These are phyloP conservation scores for Kwoniella sp. DNA, from an alignment of 768 basidiomycete genomes.

Conservation along the genomic window DNA sequence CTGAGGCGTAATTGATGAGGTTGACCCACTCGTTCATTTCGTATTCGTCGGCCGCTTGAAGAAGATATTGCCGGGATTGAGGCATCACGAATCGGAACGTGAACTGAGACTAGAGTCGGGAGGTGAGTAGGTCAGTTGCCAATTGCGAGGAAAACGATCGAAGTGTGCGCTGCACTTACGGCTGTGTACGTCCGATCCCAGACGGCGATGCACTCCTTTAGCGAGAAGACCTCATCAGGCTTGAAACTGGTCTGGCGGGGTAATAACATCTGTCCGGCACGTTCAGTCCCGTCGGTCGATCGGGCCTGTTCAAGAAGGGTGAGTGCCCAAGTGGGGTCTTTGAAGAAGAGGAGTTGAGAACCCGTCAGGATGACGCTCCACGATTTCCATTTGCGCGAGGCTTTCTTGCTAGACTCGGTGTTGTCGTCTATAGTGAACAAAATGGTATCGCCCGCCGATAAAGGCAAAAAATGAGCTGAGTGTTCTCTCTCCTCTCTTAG, in stretches of 20 bases:
- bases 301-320: conserved; percentile 46
- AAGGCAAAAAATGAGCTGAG: background rate
- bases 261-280: conserved; percentile 41
- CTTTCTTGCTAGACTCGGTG: conserved; percentile 73
- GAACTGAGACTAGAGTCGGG: conserved; percentile 63
- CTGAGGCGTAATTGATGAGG: conserved; percentile 87
- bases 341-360: conserved; percentile 87
- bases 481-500: background rate
- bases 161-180: too few species aligned
- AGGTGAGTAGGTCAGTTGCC: too few species aligned
- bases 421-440: conserved; percentile 61
- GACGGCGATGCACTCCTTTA: conserved; percentile 77
- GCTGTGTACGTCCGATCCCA: conserved; percentile 75
- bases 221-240: conserved; percentile 82
- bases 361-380: conserved; percentile 84
- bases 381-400: conserved; percentile 82
- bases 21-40: conserved; percentile 90
- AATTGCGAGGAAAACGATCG: too few species aligned
- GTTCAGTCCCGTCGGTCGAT: conserved; percentile 2
- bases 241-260: conserved; percentile 60
- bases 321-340: conserved; percentile 55
- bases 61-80: conserved; percentile 77
- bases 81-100: conserved; percentile 77
- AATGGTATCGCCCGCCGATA: too few species aligned
- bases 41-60: conserved; percentile 69